A percentile compares a stretch with the other conserved stretches of the same genome.
Evolutionary conservation across 75 land plant genomes (phyloP).

Genomic region (Pinus tabuliformis): DNA sequence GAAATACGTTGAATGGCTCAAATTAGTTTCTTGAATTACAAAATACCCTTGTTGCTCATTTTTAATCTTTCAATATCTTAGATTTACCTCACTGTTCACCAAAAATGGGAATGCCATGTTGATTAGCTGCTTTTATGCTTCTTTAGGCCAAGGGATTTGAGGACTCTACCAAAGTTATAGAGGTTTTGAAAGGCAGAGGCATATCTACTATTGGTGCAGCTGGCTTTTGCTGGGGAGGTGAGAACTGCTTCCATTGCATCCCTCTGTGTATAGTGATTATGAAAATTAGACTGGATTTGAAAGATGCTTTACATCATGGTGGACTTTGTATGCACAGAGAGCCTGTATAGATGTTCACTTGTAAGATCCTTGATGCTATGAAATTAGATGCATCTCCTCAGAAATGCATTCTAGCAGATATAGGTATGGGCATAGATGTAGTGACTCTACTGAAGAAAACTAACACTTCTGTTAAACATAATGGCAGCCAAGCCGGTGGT

Average conservation of each 20-base stretch:
- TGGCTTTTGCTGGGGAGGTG: constrained; percentile 95
- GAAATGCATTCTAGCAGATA: neutral
- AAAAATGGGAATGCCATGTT: neutral
- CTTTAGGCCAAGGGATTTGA: constrained; percentile 61
- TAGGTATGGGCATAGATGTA: neutral
- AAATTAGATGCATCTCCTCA: no score
- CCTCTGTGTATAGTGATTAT: neutral
- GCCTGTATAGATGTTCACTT: no score
- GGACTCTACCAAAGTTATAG: constrained; percentile 52
- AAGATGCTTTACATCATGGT: neutral
- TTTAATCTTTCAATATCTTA: neutral
- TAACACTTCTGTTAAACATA: neutral
- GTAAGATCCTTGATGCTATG: no score
- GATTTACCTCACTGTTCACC: no score
- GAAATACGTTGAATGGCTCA: no score
- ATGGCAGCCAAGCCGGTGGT: constrained; percentile 50
- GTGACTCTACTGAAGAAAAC: neutral
- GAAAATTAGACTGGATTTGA: neutral
- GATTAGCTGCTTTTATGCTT: neutral
- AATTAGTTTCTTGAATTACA: neutral
- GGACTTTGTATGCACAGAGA: neutral
- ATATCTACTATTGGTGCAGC: constrained; percentile 53
- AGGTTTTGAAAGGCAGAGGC: constrained; percentile 52
- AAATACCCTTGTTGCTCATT: neutral
- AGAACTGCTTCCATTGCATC: neutral